phyloP scores from a whole-genome alignment of 1,284 basidiomycete genomes.

The Thelephora terrestris region DNA sequence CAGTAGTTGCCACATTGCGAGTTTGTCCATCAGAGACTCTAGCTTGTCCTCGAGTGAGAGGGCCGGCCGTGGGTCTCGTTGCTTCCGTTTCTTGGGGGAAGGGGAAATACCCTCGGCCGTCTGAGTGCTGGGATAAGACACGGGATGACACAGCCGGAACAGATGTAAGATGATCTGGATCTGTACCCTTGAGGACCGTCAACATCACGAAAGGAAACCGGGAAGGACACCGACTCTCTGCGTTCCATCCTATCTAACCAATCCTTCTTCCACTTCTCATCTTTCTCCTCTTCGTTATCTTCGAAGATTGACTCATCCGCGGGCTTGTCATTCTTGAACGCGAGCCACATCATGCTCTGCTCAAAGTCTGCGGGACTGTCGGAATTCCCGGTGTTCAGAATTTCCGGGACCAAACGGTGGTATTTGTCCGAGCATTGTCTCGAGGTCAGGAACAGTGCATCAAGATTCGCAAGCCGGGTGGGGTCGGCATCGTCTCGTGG shows the following conservation, averaged over 20 bases:
- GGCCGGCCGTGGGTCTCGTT: constrained; percentile 13
- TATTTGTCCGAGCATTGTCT: constrained; percentile 51
- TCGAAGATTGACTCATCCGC: constrained; percentile 17
- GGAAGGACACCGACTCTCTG: constrained; percentile 47
- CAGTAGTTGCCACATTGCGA: constrained; percentile 66
- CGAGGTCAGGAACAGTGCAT: constrained; percentile 49
- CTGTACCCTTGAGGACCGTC: constrained; percentile 37
- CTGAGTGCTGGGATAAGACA: constrained; percentile 22
- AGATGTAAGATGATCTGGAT: constrained; percentile 64
- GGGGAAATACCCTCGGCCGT: constrained; percentile 16
- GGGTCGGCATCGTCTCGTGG: constrained; percentile 19
- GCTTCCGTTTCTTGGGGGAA: constrained; percentile 29
- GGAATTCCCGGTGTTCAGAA: constrained; percentile 26
- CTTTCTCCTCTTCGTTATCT: constrained; percentile 21
- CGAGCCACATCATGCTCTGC: constrained; percentile 66
- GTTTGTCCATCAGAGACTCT: constrained; percentile 66
- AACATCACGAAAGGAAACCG: not conserved
- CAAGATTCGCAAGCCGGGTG: constrained; percentile 52
- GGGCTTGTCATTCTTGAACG: constrained; percentile 45
- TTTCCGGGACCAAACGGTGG: constrained; percentile 43
- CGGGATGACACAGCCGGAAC: constrained; percentile 51
- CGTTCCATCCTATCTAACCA: constrained; percentile 60
- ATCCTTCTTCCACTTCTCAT: constrained; percentile 39
- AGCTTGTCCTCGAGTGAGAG: constrained; percentile 37
- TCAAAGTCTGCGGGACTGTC: constrained; percentile 52